Evolutionary conservation across 495 filamentous ascomycete species (phyloP), one percentile per base, ranked within the genome.

Genomic region (Penicillium steckii): DNA sequence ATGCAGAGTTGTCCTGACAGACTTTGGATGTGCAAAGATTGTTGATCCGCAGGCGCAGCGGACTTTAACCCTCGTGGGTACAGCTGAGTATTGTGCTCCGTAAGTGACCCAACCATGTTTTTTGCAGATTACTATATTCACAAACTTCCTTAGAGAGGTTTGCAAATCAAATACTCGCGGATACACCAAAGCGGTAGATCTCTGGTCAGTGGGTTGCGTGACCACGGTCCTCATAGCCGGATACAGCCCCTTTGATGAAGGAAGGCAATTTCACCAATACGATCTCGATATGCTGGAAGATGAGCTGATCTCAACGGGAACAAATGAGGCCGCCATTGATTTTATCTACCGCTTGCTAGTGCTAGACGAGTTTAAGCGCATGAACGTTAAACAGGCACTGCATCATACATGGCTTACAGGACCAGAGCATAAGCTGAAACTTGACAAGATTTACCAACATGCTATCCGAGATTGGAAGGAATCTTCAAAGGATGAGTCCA

Each of bases 61-160:
- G 12, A 83, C 89, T 81, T 73, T 70, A 26, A 85, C 85, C 0
- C 40, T 72, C 13, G 74, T 87, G 8, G 89, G 89, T 1, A 92
- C 89, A 1, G 37, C 59, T 0, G 79, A 82, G 30, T 92, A 85
- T 53, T 74, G 75, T 48, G 87, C 89, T 26, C 89, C 89, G 89
- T 92, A 65, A 80, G 88, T 74, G 6, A 3, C n/a, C 40, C 13
- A 18, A 8, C 29, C 63, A 6, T 61, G 50, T 46, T 56, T n/a
- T 32, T 50, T 48, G 48, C 29, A 40, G 38, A 46, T 1, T 51
- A 57, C 2, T n/a, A 2, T 21, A 44, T 46, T 58, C 7, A 57
- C 12, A 55, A 53, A 2, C 62, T 55, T 30, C 52, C 10, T 71
- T 42, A 82, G 81, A 8, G 83, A 83, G 66, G 63, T 80, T 32